Evolutionary conservation across 2,329 filamentous ascomycete species (phyloP).

Genomic region (Penicillium sp.): DNA sequence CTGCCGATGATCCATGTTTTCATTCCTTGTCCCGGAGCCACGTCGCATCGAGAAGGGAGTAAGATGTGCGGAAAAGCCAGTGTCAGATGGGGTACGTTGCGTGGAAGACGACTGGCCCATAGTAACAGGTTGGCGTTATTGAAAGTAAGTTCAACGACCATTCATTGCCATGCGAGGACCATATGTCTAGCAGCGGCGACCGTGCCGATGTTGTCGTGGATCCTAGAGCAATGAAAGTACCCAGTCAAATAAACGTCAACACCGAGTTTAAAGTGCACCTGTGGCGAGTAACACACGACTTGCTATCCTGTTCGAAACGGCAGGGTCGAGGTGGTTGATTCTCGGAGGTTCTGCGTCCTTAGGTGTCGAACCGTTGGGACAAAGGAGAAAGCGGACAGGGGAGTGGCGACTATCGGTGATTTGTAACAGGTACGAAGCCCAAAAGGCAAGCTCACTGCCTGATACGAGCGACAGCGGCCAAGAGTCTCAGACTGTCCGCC

Average conservation of each 20-base stretch:
- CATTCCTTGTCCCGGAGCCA: constrained; percentile 31
- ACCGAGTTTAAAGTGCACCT: no score
- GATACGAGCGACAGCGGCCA: constrained; percentile 13
- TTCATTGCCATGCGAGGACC: constrained; percentile 31
- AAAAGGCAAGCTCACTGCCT: constrained; percentile 9
- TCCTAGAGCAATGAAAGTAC: background rate
- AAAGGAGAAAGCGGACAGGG: constrained; percentile 9
- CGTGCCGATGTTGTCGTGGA: constrained; percentile 2
- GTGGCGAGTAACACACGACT: background rate
- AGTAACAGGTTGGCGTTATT: constrained; percentile 28
- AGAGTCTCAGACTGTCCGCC: constrained; percentile 17
- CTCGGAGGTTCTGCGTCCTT: constrained; percentile 2
- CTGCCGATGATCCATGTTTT: constrained; percentile 34
- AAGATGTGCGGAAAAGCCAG: constrained; percentile 23
- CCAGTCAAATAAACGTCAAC: background rate
- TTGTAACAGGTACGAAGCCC: constrained; percentile 3
- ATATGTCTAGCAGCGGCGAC: constrained; percentile 12
- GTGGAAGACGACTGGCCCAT: constrained; percentile 46
- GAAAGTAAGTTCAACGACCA: constrained; percentile 24
- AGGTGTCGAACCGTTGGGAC: constrained; percentile 7
- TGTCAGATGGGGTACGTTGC: constrained; percentile 36
- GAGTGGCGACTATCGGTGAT: background rate
- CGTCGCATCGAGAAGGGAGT: constrained; percentile 21
- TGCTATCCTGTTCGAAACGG: background rate
- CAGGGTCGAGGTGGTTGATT: background rate